Evolutionary conservation across 2,329 filamentous ascomycete genomes (phyloP), one percentile per base, ranked within the genome.

Genomic region (Sclerotinia trifoliorum): DNA sequence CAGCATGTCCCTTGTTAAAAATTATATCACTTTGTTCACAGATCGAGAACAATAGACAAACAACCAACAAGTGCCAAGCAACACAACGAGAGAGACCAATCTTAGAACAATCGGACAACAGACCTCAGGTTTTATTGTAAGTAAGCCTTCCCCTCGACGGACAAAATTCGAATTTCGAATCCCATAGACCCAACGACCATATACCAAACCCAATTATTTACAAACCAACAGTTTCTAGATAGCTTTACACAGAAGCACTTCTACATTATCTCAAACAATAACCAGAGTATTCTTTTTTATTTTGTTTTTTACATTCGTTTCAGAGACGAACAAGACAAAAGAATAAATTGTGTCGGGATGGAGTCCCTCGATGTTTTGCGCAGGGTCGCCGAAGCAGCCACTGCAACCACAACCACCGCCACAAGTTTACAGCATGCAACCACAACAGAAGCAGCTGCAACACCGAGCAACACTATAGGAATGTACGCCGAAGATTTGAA

Each of bases 401-500:
- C 49, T 42, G 52, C 70, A 29, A 67, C 67, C 5, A 55, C n/a
- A n/a, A n/a, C 51, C 15, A 67, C 67, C 8, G 51, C 54, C 15
- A 69, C 70, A n/a, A 66, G 48, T n/a, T 67, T 66, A 49, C 56
- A 69, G 52, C 56, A 66, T 21, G 68, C 69, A 39, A 71, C 69
- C 6, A 54, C 65, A 24, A 66, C 67, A 21, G 39, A 55, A 35
- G 61, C 68, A 52, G 57, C 58, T 19, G 48, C 62, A 26, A 62
- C 32, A 32, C 74, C 81, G 29, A 80, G 78, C 54, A 80, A 81
- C 26, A 85, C 84, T 26, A 84, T 88, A 69, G 81, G 83, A 19
- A 83, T 84, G 24, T 90, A 83, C 76, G 81, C 83, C 73, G 83
- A 82, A 44, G 81, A 80, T 58, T 81, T 90, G 70, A 84, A 83